Percentiles rank a stretch among this genome's conserved stretches.
These are phyloP conservation scores for Pestalotiopsis sp. DNA, from an alignment of 2,329 filamentous ascomycete species.

Conservation along the genomic window DNA sequence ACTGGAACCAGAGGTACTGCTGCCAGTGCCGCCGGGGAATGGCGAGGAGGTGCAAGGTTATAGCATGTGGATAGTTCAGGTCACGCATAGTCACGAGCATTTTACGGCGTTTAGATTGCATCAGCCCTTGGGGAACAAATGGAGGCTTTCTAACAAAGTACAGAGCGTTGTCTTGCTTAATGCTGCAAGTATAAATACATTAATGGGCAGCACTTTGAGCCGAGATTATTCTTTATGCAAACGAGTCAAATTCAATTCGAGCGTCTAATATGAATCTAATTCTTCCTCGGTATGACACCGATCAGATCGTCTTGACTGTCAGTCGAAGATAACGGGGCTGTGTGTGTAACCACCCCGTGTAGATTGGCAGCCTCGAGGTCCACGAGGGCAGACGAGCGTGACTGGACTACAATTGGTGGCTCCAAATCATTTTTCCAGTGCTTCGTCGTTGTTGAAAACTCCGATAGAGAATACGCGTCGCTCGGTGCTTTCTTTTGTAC, in stretches of 20 bases:
- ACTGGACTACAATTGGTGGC: neutral
- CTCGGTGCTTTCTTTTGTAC: neutral
- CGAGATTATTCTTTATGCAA: neutral
- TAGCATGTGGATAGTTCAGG: neutral
- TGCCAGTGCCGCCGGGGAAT: neutral
- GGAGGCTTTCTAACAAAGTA: neutral
- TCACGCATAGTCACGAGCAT: neutral
- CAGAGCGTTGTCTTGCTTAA: neutral
- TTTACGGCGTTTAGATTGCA: neutral
- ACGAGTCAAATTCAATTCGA: neutral
- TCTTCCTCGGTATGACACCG: neutral
- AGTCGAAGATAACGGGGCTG: neutral
- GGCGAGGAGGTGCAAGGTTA: slow-evolving; percentile 7
- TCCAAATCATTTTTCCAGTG: neutral
- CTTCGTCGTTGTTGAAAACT: slow-evolving; percentile 4
- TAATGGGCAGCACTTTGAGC: neutral
- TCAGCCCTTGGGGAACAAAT: neutral
- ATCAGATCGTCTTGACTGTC: neutral
- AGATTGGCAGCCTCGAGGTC: neutral
- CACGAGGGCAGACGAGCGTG: neutral
- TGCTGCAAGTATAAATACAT: no score
- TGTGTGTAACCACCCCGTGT: neutral
- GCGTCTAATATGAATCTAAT: neutral
- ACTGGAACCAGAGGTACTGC: slow-evolving; percentile 3
- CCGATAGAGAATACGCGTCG: neutral